Evolutionary conservation across 805 yeast species (phyloP), one percentile per base, ranked within the genome.

Genomic region (Schwanniomyces yamadae): DNA sequence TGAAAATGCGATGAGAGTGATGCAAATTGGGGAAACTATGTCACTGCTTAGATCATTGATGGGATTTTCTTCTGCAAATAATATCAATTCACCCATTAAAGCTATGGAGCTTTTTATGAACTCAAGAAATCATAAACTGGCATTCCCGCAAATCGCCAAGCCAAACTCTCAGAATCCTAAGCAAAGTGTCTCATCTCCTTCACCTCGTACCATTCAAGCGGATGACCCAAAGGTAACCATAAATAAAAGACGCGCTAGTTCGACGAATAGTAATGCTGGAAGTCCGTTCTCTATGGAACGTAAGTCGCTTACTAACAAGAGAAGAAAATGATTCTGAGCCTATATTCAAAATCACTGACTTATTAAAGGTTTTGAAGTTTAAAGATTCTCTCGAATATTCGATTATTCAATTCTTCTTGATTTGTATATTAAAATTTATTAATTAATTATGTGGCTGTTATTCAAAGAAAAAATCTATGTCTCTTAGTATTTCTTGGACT

Each of bases 21-120:
- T 87, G 61, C 91, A 85, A 55, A 77, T 84, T 4, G 75, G 88
- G 27, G 93, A 86, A 56, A 82, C 82, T 7, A 83, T 88, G 87
- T 71, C 88, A 0, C 77, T 78, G 42, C 67, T 87, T 44, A 73
- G 75, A 37, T 79, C 84, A 5, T 61, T 88, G 37, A 79, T 85
- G 78, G 63, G 70, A 8, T 77, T 70, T 46, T 73, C 84, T 7
- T 62, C 66, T 38, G 58, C 70, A 5, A 64, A 65, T 21, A 68
- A 75, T 17, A 66, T 74, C 3, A 57, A 57, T 5, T 74, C 81
- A 22, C 86, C 89, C 0, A 41, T 77, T 27, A 73, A 71, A 16
- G 77, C 84, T 0, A 61, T 82, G 35, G 77, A 72, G 36, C 47
- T 66, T 27, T 66, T 61, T 37, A 53, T 64, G 51, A 42, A 50